Evolutionary conservation across 805 yeast species (phyloP), one percentile per base, ranked within the genome.

Genomic region (Candida mattraensis): DNA sequence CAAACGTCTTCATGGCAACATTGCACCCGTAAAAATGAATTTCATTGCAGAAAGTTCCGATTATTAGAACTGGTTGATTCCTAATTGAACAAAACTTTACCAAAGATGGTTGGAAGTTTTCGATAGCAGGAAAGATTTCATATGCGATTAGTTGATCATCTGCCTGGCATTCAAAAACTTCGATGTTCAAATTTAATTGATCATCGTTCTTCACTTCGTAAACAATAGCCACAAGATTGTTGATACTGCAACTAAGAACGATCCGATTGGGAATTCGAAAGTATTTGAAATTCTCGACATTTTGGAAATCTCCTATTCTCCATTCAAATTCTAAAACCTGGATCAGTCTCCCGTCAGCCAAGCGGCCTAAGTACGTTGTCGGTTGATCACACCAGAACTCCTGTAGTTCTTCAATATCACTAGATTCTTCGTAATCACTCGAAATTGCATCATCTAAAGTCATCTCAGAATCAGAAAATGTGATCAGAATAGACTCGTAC

Each of bases 251-350:
- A 2, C 54, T 53, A 19, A 51, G 25, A 1, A 36, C 35, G 12
- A 54, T 49, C 4, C 21, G 39, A 25, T 32, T 37, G 3, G 53
- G 47, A n/a, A 48, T 30, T 1, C 26, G 23, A 13, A 30, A 37
- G 13, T 15, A 9, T 5, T n/a, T 18, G n/a, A 49, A 17, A 1
- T 32, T 18, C 10, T 36, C 37, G 7, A 25, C 16, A 8, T 35
- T 18, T 2, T 35, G 28, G 28, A 50, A 45, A 11, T 29, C 29
- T 3, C 57, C 56, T 4, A 50, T 36, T 34, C 55, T 42, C 57
- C 54, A 50, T 0, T 51, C 47, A 17, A 38, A 26, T 24, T 44
- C 49, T 11, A 43, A 19, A 15, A 55, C 38, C 29, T 54, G 60
- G 6, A 54, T 33, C 21, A 37, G 53, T 5, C 21, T 28, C 5